A percentile compares a stretch with the other conserved stretches of the same genome.
phyloP scores from a whole-genome alignment of 2,329 filamentous ascomycete genomes.

The Ascochyta rabiei region DNA sequence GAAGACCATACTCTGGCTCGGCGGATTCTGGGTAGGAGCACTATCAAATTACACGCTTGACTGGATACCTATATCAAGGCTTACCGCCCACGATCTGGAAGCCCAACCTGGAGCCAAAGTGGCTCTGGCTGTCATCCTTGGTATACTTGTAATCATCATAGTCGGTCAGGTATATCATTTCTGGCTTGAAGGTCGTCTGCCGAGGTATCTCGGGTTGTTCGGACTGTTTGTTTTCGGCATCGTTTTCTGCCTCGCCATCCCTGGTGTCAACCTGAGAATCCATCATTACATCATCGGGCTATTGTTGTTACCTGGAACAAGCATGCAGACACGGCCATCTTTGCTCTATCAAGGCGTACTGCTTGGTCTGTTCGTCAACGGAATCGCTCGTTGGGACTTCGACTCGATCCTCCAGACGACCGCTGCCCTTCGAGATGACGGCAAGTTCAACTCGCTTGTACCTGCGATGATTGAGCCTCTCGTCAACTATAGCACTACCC shows the following conservation, averaged over 20 bases:
- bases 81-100: slow-evolving; percentile 84
- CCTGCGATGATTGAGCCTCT: slow-evolving; percentile 49
- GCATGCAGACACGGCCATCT: slow-evolving; percentile 43
- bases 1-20: slow-evolving; percentile 87
- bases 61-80: slow-evolving; percentile 86
- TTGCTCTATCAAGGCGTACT: slow-evolving; percentile 46
- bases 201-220: slow-evolving; percentile 79
- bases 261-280: slow-evolving; percentile 79
- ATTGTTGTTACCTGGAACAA: slow-evolving; percentile 44
- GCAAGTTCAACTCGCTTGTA: slow-evolving; percentile 62
- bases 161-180: slow-evolving; percentile 84
- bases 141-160: slow-evolving; percentile 70
- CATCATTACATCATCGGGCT: slow-evolving; percentile 67
- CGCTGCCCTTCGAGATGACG: slow-evolving; percentile 66
- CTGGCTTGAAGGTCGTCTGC: slow-evolving; percentile 79
- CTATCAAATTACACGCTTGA: slow-evolving; percentile 94
- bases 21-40: slow-evolving; percentile 85
- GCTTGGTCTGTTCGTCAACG: slow-evolving; percentile 46
- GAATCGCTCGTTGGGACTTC: slow-evolving; percentile 47
- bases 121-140: slow-evolving; percentile 77
- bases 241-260: slow-evolving; percentile 71
- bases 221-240: slow-evolving; percentile 69
- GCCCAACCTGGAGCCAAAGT: slow-evolving; percentile 87
- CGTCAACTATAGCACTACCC: slow-evolving; percentile 22
- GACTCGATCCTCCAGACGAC: slow-evolving; percentile 79